Evolutionary conservation across 2,329 filamentous ascomycete genomes (phyloP), one percentile per base, ranked within the genome.

Genomic region (Hawksworthiomyces lignivorus): DNA sequence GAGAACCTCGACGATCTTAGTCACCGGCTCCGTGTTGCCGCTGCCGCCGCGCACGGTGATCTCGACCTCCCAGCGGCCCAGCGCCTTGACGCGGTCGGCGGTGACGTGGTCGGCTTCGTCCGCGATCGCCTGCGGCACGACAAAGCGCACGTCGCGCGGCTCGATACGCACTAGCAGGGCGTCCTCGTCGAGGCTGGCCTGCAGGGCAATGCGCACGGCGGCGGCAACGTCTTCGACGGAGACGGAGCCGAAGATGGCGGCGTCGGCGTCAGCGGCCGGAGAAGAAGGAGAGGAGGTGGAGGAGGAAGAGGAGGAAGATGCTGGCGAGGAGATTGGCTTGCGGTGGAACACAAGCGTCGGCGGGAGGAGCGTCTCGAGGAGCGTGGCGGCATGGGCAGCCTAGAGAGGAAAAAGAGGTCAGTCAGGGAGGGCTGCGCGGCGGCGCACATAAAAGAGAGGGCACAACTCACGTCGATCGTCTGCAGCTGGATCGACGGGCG

Each of bases 241-340:
- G 7, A 69, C 67, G 37, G 66, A 68, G 30, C 67, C 66, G 49
- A 62, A 68, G 44, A 70, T 68, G 45, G 22, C 40, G 19, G 36
- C 27, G 12, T 41, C 31, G 33, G 24, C 48, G 15, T n/a, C n/a
- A n/a, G n/a, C n/a, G n/a, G n/a, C n/a, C n/a, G n/a, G n/a, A n/a
- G n/a, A n/a, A n/a, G n/a, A n/a, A n/a, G n/a, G n/a, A n/a, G n/a
- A n/a, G n/a, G n/a, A n/a, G n/a, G n/a, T n/a, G n/a, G n/a, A n/a
- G n/a, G n/a, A n/a, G n/a, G n/a, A n/a, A n/a, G n/a, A n/a, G n/a
- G n/a, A n/a, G n/a, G n/a, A n/a, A n/a, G n/a, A n/a, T n/a, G 47
- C 26, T 8, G 24, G 12, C 24, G 24, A 26, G 7, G 53, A 48
- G 50, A 61, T 63, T 32, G 59, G 54, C 42, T 61, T 62, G 30